Conservation (phyloP, 1,139 yeast genomes). For the Taiozyma sp. region DNA sequence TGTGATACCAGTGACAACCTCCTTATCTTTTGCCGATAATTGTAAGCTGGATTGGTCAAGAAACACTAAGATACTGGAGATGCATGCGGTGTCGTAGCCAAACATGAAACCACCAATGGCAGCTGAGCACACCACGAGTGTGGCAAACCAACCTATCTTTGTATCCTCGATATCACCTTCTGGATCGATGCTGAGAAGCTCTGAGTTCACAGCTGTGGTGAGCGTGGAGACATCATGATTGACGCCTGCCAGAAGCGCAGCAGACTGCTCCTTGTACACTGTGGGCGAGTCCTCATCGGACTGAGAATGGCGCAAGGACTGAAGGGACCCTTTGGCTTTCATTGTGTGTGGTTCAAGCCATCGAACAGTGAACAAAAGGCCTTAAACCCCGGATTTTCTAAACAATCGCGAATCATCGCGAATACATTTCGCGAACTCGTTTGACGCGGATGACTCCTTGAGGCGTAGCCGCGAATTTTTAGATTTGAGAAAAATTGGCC, state of each 20-base stretch:
- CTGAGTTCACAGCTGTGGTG: conserved; percentile 16
- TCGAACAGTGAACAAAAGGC: background rate
- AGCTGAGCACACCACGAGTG: conserved; percentile 20
- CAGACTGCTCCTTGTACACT: background rate
- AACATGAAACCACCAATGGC: conserved; percentile 36
- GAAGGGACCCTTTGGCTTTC: background rate
- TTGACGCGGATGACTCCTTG: background rate
- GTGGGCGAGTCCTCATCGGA: background rate
- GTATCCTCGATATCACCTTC: conserved; percentile 25
- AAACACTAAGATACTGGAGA: conserved; percentile 36
- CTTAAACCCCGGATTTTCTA: background rate
- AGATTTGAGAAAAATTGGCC: background rate
- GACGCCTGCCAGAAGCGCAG: conserved; percentile 3
- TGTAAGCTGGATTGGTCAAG: conserved; percentile 26
- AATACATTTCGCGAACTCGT: background rate
- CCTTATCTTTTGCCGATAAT: conserved; percentile 30
- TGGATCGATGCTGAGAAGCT: background rate
- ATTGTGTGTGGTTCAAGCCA: background rate
- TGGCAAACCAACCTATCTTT: conserved; percentile 14
- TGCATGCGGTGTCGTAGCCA: conserved; percentile 41
- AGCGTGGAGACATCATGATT: conserved; percentile 25
- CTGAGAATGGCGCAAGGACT: background rate
- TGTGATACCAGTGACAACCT: conserved; percentile 38
- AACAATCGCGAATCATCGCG: background rate
- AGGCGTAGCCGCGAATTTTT: background rate